A percentile compares a stretch with the other conserved stretches of the same genome.
These are phyloP conservation scores for Teratosphaeria gauchensis DNA, from an alignment of 2,329 filamentous ascomycete genomes.

Conservation along the genomic window DNA sequence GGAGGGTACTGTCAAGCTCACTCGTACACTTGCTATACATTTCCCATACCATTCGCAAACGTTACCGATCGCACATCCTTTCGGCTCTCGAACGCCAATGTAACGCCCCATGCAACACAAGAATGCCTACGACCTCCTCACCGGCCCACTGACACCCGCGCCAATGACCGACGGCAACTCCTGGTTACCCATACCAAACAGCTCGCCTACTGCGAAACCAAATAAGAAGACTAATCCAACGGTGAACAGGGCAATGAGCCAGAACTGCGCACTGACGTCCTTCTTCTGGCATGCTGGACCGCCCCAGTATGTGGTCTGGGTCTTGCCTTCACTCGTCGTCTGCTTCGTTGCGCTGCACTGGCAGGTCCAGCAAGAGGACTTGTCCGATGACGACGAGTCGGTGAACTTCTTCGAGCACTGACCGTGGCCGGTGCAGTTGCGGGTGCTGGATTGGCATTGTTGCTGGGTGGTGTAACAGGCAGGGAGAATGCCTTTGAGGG, in stretches of 20 bases:
- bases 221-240: conserved; percentile 60
- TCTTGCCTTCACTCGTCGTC: conserved; percentile 39
- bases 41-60: not conserved
- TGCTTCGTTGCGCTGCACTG: conserved; percentile 55
- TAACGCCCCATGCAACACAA: no score
- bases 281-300: conserved; percentile 83
- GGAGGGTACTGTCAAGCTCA: not conserved
- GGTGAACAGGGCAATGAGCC: conserved; percentile 69
- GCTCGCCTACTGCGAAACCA: conserved; percentile 61
- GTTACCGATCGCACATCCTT: no score
- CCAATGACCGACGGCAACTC: conserved; percentile 89
- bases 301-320: conserved; percentile 66
- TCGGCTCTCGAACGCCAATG: no score
- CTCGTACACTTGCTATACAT: not conserved
- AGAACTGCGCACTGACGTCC: conserved; percentile 82
- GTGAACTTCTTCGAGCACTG: conserved; percentile 60
- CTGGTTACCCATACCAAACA: conserved; percentile 77
- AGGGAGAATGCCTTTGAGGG: conserved; percentile 49
- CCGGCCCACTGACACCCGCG: conserved; percentile 72
- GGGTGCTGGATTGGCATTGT: conserved; percentile 59
- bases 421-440: conserved; percentile 76
- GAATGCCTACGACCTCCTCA: conserved; percentile 5
- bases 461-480: conserved; percentile 65
- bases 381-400: conserved; percentile 33
- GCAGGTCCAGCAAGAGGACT: conserved; percentile 64